phyloP scores from a whole-genome alignment of 768 basidiomycete genomes.

The Trametes sanguinea region DNA sequence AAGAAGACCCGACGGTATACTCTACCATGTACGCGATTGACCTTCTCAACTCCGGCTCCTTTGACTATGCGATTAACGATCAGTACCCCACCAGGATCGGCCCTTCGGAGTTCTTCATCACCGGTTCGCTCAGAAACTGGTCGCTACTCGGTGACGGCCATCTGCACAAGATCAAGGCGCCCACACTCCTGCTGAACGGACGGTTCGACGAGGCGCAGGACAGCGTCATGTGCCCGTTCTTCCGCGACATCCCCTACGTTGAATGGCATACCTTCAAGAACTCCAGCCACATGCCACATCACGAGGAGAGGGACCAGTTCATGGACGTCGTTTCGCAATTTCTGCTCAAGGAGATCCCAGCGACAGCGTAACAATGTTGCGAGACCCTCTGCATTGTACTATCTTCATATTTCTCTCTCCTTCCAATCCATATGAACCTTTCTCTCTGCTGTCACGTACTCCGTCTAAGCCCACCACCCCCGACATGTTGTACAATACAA shows the following conservation, averaged over 20 bases:
- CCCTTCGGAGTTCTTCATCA: conserved; percentile 40
- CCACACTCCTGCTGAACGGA: conserved; percentile 35
- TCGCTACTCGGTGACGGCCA: conserved; percentile 25
- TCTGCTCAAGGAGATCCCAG: not conserved
- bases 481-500: conserved; percentile 2
- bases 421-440: too few species aligned
- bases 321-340: conserved; percentile 38
- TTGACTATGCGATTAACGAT: not conserved
- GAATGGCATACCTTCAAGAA: conserved; percentile 35
- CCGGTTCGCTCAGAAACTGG: conserved; percentile 38
- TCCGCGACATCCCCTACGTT: conserved; percentile 27
- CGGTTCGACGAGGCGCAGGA: conserved; percentile 35
- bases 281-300: conserved; percentile 34
- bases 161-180: conserved; percentile 29
- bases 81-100: conserved; percentile 22
- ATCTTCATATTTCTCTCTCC: too few species aligned
- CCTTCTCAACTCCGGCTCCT: too few species aligned
- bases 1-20: conserved; percentile 41
- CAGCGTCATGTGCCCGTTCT: conserved; percentile 29
- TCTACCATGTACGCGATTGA: conserved; percentile 34
- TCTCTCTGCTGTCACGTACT: too few species aligned
- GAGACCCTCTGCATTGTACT: too few species aligned
- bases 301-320: conserved; percentile 34
- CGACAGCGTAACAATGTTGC: not conserved
- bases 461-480: too few species aligned